Evolutionary conservation across 2,329 filamentous ascomycete species (phyloP), one percentile per base, ranked within the genome.

Genomic region (Helotiales sp.): DNA sequence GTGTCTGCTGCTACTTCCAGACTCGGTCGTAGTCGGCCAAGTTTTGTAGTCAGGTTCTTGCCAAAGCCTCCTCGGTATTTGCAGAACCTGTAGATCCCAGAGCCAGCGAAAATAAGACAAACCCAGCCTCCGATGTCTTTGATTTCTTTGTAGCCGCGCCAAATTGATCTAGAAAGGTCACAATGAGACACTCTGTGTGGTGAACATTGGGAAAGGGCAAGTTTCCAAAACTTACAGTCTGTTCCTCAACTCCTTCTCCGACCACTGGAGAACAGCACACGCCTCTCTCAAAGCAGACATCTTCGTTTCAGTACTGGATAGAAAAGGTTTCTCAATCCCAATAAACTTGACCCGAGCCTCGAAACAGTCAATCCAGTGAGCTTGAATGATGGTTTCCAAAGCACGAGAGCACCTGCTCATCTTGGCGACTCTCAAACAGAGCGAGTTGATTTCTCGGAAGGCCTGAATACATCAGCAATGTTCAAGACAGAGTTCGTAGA

Each of bases 111-210:
- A 1, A 87, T 82, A 3, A 88, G 79, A 11, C 83, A 80, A 1
- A 81, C 82, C 85, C 85, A 87, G 2, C 85, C 86, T 2, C 83
- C 85, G 20, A 82, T 80, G 60, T 86, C 82, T 75, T 86, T 84
- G 71, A 88, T 86, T 73, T 87, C 84, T 69, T 85, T 82, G 73
- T 87, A 88, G 11, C 86, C 85, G 61, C 84, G 81, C 86, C 86
- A 87, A 64, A 87, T 63, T 40, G 47, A 63, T 57, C 61, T 63
- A 7, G 7, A 7, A 8, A 11, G 5, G n/a, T 45, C 40, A 45
- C 17, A 45, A 20, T 6, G 20, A 20, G 40, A 20, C 17, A 45
- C 13, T 45, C 17, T 1, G 20, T 45, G 1, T 6, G 13, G 13
- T 4, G 40, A n/a, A 43, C 17, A 7, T 1, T 20, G 17, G 3